Percentiles rank a stretch among this genome's conserved stretches.
phyloP scores from a whole-genome alignment of 2,329 filamentous ascomycete species.

The Calonectria hongkongensis region DNA sequence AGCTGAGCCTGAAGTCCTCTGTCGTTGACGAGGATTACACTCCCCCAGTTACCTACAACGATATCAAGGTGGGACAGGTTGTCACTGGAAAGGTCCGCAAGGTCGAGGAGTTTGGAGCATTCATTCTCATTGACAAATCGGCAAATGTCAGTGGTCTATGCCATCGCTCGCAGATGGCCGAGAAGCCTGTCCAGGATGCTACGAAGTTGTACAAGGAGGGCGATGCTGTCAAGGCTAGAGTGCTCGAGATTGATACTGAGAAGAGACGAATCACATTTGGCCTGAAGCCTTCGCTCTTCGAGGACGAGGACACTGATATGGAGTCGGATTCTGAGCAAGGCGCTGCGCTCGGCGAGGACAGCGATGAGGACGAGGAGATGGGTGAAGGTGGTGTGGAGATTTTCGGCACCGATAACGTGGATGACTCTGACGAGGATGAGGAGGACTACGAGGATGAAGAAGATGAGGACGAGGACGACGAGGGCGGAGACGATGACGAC shows the following conservation, averaged over 20 bases:
- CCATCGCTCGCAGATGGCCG: conserved; percentile 93
- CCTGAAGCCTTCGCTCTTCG: conserved; percentile 94
- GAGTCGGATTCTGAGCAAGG: conserved; percentile 69
- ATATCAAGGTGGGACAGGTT: conserved; percentile 86
- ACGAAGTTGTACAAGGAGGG: conserved; percentile 92
- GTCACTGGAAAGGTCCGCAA: conserved; percentile 94
- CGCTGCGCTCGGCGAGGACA: conserved; percentile 66
- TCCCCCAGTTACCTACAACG: conserved; percentile 82
- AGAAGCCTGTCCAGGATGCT: conserved; percentile 88
- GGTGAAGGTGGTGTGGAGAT: conserved; percentile 68
- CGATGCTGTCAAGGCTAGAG: conserved; percentile 93
- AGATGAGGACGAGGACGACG: conserved; percentile 67
- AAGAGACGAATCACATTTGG: conserved; percentile 91
- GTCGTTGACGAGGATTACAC: conserved; percentile 87
- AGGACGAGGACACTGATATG: conserved; percentile 74
- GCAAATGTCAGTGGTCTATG: conserved; percentile 94
- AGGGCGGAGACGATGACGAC: conserved; percentile 57
- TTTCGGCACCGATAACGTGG: conserved; percentile 67
- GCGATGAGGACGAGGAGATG: conserved; percentile 71
- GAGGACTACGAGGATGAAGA: conserved; percentile 58
- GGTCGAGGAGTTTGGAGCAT: conserved; percentile 95
- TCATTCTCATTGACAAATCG: conserved; percentile 91
- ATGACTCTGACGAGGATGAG: conserved; percentile 63
- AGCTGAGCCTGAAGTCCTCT: conserved; percentile 91
- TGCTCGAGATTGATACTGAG: conserved; percentile 84